Percentiles rank a stretch among this genome's conserved stretches.
Evolutionary conservation across 257 asterid genomes (phyloP).

Genomic region (Thymus quinquecostatus): DNA sequence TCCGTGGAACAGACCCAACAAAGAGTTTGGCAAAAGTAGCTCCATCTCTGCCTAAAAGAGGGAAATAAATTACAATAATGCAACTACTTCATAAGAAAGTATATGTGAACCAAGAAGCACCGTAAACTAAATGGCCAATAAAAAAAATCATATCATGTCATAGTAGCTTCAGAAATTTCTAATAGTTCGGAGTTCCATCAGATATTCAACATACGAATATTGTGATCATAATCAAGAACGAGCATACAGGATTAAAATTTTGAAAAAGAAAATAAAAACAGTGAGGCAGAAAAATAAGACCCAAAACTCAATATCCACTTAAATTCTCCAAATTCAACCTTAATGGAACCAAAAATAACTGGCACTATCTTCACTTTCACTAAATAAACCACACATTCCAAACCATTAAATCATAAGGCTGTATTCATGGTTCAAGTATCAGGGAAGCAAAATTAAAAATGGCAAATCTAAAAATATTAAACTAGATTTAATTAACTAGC

Average conservation of each 20-base stretch:
- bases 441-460: neutral
- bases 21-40: slow-evolving; percentile 76
- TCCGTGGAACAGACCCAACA: slow-evolving; percentile 94
- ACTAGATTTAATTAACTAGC: neutral
- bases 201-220: neutral
- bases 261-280: neutral
- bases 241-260: neutral
- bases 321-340: neutral
- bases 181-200: slow-evolving; percentile 11
- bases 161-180: neutral
- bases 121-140: slow-evolving; percentile 2
- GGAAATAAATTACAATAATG: slow-evolving; percentile 11
- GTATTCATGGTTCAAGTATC: neutral
- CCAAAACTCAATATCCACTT: slow-evolving; percentile 1
- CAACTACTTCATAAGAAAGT: slow-evolving; percentile 10
- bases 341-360: neutral
- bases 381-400: neutral
- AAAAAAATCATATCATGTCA: neutral
- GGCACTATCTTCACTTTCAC: neutral
- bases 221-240: slow-evolving; percentile 8
- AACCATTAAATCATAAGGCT: neutral
- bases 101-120: neutral
- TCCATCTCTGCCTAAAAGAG: slow-evolving; percentile 61
- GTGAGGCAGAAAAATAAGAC: neutral
- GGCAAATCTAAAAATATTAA: neutral